phyloP scores from a whole-genome alignment of 768 basidiomycete species.

The Trichaptum fuscoviolaceum region DNA sequence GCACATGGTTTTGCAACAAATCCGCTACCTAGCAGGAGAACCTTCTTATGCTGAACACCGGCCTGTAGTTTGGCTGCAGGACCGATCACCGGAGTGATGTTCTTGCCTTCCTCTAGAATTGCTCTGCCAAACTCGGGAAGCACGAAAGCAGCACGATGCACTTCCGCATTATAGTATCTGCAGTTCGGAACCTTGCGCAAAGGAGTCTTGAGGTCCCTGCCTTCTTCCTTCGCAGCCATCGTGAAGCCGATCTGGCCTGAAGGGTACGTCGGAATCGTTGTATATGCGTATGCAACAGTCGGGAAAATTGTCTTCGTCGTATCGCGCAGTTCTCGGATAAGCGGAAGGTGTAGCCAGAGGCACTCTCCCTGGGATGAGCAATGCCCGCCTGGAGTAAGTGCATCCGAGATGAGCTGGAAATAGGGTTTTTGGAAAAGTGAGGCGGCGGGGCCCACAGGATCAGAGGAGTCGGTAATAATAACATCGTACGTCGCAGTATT shows the following conservation, averaged over 20 bases:
- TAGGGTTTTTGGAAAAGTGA: conserved; percentile 95
- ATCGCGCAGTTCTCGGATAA: conserved; percentile 71
- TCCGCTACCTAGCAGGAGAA: conserved; percentile 90
- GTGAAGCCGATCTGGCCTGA: conserved; percentile 98
- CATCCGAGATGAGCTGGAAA: conserved; percentile 90
- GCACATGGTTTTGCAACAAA: conserved; percentile 96
- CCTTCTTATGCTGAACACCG: conserved; percentile 40
- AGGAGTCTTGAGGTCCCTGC: conserved; percentile 66
- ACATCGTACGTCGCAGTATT: conserved; percentile 88
- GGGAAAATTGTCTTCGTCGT: conserved; percentile 75
- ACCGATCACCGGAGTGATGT: conserved; percentile 73
- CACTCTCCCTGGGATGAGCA: conserved; percentile 97
- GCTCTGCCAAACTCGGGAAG: conserved; percentile 89
- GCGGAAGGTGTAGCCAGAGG: conserved; percentile 87
- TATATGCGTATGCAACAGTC: conserved; percentile 84
- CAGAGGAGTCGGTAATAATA: conserved; percentile 98
- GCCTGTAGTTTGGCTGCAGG: conserved; percentile 45
- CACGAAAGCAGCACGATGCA: conserved; percentile 81
- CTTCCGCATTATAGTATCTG: conserved; percentile 76
- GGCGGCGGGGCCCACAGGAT: conserved; percentile 93
- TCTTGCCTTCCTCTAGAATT: conserved; percentile 65
- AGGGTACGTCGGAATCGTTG: conserved; percentile 97
- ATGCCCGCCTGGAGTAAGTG: conserved; percentile 82
- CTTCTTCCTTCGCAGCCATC: conserved; percentile 73
- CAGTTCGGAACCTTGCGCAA: conserved; percentile 66